Evolutionary conservation across 148 eudicot genomes (phyloP).

Genomic region (Suaeda aralocaspica): DNA sequence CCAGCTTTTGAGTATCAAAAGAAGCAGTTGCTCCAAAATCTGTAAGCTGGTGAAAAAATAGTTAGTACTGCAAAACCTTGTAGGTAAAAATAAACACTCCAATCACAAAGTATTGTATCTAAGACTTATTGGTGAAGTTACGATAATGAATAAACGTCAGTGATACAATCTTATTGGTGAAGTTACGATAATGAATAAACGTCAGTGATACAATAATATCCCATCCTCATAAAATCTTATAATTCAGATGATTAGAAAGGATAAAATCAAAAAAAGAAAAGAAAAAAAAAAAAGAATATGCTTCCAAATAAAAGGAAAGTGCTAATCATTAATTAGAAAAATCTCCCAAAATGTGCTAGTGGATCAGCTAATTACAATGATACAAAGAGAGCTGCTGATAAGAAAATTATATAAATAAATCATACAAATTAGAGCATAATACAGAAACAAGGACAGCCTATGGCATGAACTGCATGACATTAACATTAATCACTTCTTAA

Average conservation of each 20-base stretch:
- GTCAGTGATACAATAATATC: neutral
- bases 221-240: neutral
- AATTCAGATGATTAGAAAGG: too few species aligned
- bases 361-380: neutral
- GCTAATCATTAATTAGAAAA: neutral
- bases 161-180: neutral
- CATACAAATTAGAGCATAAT: neutral
- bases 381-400: neutral
- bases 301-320: neutral
- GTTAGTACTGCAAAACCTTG: constrained; percentile 1
- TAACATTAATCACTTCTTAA: neutral
- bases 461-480: neutral
- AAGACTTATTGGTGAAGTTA: neutral
- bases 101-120: neutral
- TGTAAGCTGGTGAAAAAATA: constrained; percentile 46
- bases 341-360: neutral
- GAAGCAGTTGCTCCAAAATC: constrained; percentile 40
- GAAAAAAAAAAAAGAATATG: neutral
- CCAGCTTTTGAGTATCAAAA: constrained; percentile 42
- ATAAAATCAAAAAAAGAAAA: too few species aligned
- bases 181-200: neutral
- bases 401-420: neutral
- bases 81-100: neutral
- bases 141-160: neutral
- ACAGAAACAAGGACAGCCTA: neutral